Percentiles rank a stretch among this genome's conserved stretches.
phyloP scores from a whole-genome alignment of 768 basidiomycete species.

The Termitomyces sp. region DNA sequence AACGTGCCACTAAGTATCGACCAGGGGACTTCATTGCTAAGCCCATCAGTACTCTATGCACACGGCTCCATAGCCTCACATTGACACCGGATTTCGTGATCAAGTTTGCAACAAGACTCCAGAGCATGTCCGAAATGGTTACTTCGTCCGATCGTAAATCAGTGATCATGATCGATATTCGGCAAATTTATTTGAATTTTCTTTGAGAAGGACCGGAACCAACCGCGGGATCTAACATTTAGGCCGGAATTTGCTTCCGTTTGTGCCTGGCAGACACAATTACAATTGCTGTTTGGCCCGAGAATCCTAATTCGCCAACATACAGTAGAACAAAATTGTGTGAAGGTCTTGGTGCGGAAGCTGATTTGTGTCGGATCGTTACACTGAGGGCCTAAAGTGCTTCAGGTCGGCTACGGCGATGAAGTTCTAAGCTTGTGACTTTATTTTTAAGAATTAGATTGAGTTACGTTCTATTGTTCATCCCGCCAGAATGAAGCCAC shows the following conservation, averaged over 20 bases:
- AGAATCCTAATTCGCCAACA: neutral
- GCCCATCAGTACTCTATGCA: neutral
- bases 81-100: constrained; percentile 4
- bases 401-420: neutral
- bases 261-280: constrained; percentile 20
- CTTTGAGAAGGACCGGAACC: constrained; percentile 8
- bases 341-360: neutral
- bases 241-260: constrained; percentile 19
- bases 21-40: neutral
- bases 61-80: neutral
- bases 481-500: neutral
- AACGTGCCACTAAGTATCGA: neutral
- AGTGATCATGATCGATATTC: constrained; percentile 33
- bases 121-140: constrained; percentile 4
- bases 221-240: constrained; percentile 16
- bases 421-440: neutral
- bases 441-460: neutral
- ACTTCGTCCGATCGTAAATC: constrained; percentile 22
- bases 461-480: neutral
- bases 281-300: neutral
- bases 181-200: constrained; percentile 16
- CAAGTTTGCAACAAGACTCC: constrained; percentile 7
- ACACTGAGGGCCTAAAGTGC: neutral
- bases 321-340: neutral
- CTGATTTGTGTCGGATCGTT: neutral